Evolutionary conservation across 2,329 filamentous ascomycete species (phyloP), one percentile per base, ranked within the genome.

Genomic region (Clonostachys chloroleuca): DNA sequence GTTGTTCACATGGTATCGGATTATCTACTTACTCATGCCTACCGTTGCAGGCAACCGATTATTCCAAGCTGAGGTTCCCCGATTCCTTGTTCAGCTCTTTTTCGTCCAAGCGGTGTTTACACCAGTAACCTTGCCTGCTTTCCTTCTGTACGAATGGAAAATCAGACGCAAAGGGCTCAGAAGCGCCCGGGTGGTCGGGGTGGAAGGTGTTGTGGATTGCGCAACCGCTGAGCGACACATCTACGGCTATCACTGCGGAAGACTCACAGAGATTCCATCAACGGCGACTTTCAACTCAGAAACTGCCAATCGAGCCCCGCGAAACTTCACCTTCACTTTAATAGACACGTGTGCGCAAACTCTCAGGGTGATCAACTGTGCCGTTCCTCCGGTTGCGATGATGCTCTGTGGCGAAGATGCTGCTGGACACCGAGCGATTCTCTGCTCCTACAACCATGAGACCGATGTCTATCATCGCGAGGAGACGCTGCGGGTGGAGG

Each of bases 391-490:
- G 0, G 58, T 67, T 2, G 67, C 63, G 34, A 62, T 73, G 45
- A 53, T 76, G 9, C 51, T 73, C n/a, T 67, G 63, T n/a, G 72
- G 67, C 8, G 54, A 56, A 2, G 73, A 74, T 49, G 68, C 68
- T 6, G 71, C 71, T 3, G 69, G 73, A 67, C 69, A 73, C 48
- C 61, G 73, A 8, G 67, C 68, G 4, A 54, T 75, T 6, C 56
- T 69, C 14, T 74, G 70, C 51, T 73, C 68, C 0, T 75, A 74
- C 46, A 69, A 75, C 50, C 69, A 65, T 65, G 63, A 59, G 0
- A 65, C 61, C 0, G 54, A 60, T 4, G 72, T 67, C 0, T 59
- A 71, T 48, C 66, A 66, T 40, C 59, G 69, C 0, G 42, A 53
- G 44, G 46, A 10, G 24, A 30, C 24, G 24, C 24, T 30, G 24